Conservation (phyloP, 164 flowering plant species). For the Hamamelis virginiana region DNA sequence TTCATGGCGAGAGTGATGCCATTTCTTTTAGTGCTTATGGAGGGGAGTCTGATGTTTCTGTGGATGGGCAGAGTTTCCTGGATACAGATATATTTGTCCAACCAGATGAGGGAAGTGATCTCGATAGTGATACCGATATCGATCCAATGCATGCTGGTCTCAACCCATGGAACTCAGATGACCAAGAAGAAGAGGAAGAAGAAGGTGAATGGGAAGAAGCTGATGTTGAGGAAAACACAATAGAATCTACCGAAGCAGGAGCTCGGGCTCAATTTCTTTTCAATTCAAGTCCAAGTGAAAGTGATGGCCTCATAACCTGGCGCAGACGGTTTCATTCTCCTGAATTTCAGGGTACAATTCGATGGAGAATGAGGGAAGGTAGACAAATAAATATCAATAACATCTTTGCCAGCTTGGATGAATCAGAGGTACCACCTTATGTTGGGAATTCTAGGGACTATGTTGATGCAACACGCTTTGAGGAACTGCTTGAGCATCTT, state of each 20-base stretch:
- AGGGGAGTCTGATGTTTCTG: constrained; percentile 74
- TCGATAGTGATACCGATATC: constrained; percentile 74
- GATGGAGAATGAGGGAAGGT: constrained; percentile 35
- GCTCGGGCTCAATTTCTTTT: constrained; percentile 18
- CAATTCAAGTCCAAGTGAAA: constrained; percentile 24
- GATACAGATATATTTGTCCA: constrained; percentile 48
- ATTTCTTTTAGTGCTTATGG: constrained; percentile 66
- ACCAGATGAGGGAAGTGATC: constrained; percentile 42
- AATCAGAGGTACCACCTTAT: constrained; percentile 22
- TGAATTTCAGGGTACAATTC: constrained; percentile 28
- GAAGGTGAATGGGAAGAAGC: constrained; percentile 36
- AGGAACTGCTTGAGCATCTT: constrained; percentile 57
- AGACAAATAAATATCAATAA: constrained; percentile 22
- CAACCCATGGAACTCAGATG: constrained; percentile 66
- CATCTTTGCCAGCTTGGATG: constrained; percentile 34
- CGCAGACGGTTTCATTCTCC: constrained; percentile 24
- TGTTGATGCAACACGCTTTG: constrained; percentile 60
- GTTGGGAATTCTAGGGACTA: constrained; percentile 43
- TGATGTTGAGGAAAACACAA: constrained; percentile 35
- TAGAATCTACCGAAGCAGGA: constrained; percentile 23
- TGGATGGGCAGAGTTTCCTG: constrained; percentile 49
- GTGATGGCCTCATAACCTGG: constrained; percentile 17
- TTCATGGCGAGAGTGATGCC: constrained; percentile 60
- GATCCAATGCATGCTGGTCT: constrained; percentile 93
- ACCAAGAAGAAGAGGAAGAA: constrained; percentile 42